Conservation (phyloP, 805 yeast genomes). For the Pichia scutulata region DNA sequence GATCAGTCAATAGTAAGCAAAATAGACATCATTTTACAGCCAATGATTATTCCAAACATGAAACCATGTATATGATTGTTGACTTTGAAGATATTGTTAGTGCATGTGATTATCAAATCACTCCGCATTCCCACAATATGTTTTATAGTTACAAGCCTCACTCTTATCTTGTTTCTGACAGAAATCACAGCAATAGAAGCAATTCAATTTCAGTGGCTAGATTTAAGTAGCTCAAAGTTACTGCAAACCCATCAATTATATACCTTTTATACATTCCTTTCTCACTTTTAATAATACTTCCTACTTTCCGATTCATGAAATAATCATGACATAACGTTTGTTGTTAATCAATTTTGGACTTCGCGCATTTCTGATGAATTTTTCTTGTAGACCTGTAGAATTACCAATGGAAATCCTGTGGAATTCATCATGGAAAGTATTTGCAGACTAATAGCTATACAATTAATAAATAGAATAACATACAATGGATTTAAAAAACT, state of each 20-base stretch:
- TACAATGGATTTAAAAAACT: conserved; percentile 25
- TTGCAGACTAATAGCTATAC: no score
- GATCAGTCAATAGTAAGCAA: not conserved
- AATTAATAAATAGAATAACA: not conserved
- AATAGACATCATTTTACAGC: not conserved
- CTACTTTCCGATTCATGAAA: not conserved
- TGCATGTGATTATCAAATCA: conserved; percentile 10
- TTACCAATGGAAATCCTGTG: no score
- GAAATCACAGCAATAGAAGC: not conserved
- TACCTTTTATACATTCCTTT: not conserved
- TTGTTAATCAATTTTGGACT: not conserved
- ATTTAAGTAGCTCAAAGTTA: no score
- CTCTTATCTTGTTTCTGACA: not conserved
- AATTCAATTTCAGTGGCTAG: not conserved
- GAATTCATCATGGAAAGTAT: no score
- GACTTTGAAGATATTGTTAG: conserved; percentile 13
- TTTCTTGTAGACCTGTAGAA: no score
- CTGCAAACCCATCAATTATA: not conserved
- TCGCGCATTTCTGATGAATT: no score
- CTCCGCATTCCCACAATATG: conserved; percentile 13
- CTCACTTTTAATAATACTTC: no score
- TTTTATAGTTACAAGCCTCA: conserved; percentile 2
- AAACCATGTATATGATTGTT: conserved; percentile 19
- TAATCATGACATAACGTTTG: not conserved
- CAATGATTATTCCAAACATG: conserved; percentile 8